These are phyloP conservation scores for Diaporthe eres DNA, from an alignment of 2,329 filamentous ascomycete genomes.

Conservation along the genomic window DNA sequence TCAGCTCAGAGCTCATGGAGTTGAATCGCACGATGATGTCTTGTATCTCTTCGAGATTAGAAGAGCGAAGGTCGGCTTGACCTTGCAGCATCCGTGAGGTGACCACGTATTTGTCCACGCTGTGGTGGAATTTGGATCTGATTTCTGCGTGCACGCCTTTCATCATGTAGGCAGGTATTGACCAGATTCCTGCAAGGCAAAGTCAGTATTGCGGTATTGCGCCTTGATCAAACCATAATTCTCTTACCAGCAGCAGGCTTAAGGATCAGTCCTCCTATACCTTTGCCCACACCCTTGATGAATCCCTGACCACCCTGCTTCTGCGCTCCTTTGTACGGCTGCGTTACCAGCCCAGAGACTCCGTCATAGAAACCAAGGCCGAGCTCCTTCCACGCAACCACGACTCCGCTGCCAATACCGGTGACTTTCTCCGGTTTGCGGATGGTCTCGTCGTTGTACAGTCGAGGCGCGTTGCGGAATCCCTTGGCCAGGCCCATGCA, in stretches of 20 bases:
- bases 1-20: slow-evolving; percentile 71
- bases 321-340: slow-evolving; percentile 75
- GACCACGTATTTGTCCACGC: slow-evolving; percentile 84
- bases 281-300: slow-evolving; percentile 85
- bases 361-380: slow-evolving; percentile 85
- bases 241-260: slow-evolving; percentile 83
- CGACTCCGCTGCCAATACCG: slow-evolving; percentile 80
- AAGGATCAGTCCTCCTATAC: slow-evolving; percentile 83
- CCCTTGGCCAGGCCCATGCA: slow-evolving; percentile 86
- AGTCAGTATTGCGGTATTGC: slow-evolving; percentile 19
- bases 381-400: slow-evolving; percentile 83
- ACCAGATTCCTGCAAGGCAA: slow-evolving; percentile 68
- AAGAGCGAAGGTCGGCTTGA: slow-evolving; percentile 71
- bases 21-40: slow-evolving; percentile 78
- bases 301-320: slow-evolving; percentile 70
- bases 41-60: slow-evolving; percentile 70
- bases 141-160: slow-evolving; percentile 87
- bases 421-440: slow-evolving; percentile 85
- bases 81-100: slow-evolving; percentile 83
- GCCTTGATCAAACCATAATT: background rate
- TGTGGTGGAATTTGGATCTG: slow-evolving; percentile 77
- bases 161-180: slow-evolving; percentile 84
- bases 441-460: slow-evolving; percentile 89
- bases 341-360: slow-evolving; percentile 83
- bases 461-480: slow-evolving; percentile 87